Evolutionary conservation across 768 basidiomycete genomes (phyloP), one percentile per base, ranked within the genome.

Genomic region (Trametes punicea): DNA sequence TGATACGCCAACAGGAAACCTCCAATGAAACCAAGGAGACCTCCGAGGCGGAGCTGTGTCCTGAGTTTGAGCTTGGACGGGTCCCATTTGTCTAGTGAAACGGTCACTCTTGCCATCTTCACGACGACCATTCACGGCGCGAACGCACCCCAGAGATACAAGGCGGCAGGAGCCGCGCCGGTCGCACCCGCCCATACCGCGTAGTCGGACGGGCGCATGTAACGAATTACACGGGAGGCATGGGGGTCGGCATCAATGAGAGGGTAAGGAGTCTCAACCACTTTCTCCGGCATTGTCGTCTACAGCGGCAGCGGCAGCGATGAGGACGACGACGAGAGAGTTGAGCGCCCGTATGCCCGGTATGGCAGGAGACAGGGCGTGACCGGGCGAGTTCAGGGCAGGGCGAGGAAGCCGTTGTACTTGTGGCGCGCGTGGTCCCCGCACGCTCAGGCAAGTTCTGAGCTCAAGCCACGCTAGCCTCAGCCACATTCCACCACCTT

Each of bases 1-100:
- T 95, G 92, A 74, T 98, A 98, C 8, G 95, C 92, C 51, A 96
- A 69, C 66, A 98, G 70, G 81, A 98, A 98, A 18, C 96, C 96
- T 10, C 90, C 94, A 50, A 84, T 69, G 72, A 95, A 90, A 9
- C 96, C 96, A 45, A 98, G 73, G 62, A 88, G 71, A 8, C 87
- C 88, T 33, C 86, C 86, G 10, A 88, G 70, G 53, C 77, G 73
- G 41, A 79, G 68, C 53, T 73, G 69, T 0, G 75, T 71, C 51
- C 72, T 71, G 46, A 77, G 64, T 51, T 68, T 71, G 61, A 70
- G 9, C 59, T 70, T 73, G 36, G 69, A 67, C 6, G 75, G 73
- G 57, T 81, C 79, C 25, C 76, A 76, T 68, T 75, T 71, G 57
- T 80, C 80, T 80, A 59, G 26, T 18, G 10, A 18, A 21, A 38